Evolutionary conservation across 2,329 filamentous ascomycete genomes (phyloP), one percentile per base, ranked within the genome.

Genomic region (Xylaria hypoxylon): DNA sequence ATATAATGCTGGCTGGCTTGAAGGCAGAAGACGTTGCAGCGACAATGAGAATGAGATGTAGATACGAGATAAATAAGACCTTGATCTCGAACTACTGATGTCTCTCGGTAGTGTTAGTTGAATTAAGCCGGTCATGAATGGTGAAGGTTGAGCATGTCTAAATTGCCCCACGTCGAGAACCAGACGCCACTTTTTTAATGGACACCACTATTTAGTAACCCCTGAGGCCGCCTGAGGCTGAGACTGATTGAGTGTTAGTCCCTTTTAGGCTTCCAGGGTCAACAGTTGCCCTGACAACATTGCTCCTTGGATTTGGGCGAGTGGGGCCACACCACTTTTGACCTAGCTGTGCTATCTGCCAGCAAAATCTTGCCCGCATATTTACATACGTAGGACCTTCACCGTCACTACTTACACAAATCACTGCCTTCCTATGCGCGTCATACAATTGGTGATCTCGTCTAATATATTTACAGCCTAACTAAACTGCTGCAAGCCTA

Each of bases 271-370:
- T 38, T 13, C 7, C 8, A 26, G 3, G 33, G 40, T 15, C n/a
- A 53, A 15, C 11, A 19, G 68, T 70, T 70, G 65, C 56, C 65
- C 62, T 57, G 68, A 64, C 68, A 70, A 70, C 68, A 1, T 26
- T 24, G 31, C 31, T 53, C 62, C 38, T 66, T 68, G 62, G 56
- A 40, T 33, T 40, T 47, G 19, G 11, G 44, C 55, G 42, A 31
- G 62, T 65, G 65, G 68, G 38, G 62, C 33, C 59, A 61, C 47
- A 62, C 59, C 47, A 65, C 57, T 63, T 63, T 60, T 33, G 50
- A 57, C 44, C 59, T 53, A 53, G 56, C 56, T 31, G n/a, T 19
- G 48, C 35, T 51, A 44, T 52, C 50, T 60, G n/a, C 65, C 59
- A 62, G 26, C 58, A 68, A 68, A 68, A 47, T 44, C 62, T 68